Evolutionary conservation across 108 stramenopile species (phyloP).

Genomic region (Cylindrotheca fusiformis): DNA sequence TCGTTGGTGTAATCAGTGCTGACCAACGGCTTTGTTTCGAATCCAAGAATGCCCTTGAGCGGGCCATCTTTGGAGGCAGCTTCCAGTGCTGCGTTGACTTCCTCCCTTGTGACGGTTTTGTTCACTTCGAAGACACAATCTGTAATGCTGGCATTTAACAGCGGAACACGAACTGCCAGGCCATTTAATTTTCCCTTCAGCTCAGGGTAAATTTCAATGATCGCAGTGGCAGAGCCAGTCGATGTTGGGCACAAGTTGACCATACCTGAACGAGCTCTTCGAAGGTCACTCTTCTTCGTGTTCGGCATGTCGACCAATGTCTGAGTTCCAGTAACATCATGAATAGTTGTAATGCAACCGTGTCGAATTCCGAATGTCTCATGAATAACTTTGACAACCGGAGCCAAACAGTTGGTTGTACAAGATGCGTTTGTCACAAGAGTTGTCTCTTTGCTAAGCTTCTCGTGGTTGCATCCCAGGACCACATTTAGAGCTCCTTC

Average conservation of each 20-base stretch:
- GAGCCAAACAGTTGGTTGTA: constrained; percentile 95
- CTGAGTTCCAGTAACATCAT: constrained; percentile 92
- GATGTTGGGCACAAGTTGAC: constrained; percentile 91
- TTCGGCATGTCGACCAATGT: constrained; percentile 90
- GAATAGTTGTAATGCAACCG: constrained; percentile 94
- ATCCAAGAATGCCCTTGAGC: constrained; percentile 88
- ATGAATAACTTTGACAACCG: constrained; percentile 91
- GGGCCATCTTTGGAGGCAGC: constrained; percentile 76
- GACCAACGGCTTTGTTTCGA: constrained; percentile 81
- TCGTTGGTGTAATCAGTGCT: constrained; percentile 92
- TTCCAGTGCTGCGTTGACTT: constrained; percentile 87
- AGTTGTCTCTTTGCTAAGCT: constrained; percentile 58
- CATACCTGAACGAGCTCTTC: constrained; percentile 91
- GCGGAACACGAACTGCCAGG: constrained; percentile 89
- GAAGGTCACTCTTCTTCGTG: constrained; percentile 87
- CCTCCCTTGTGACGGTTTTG: constrained; percentile 59
- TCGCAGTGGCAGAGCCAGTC: constrained; percentile 92
- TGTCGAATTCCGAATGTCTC: constrained; percentile 91
- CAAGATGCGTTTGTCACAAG: constrained; percentile 93
- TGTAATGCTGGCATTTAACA: constrained; percentile 86
- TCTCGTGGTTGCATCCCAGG: constrained; percentile 89
- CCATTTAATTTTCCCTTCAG: constrained; percentile 95
- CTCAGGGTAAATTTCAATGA: constrained; percentile 92
- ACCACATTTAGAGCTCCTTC: constrained; percentile 89
- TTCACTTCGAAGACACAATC: constrained; percentile 89